Percentiles rank a stretch among this genome's conserved stretches.
These are phyloP conservation scores for Solanum pinnatisectum DNA, from an alignment of 257 asterid genomes.

Conservation along the genomic window DNA sequence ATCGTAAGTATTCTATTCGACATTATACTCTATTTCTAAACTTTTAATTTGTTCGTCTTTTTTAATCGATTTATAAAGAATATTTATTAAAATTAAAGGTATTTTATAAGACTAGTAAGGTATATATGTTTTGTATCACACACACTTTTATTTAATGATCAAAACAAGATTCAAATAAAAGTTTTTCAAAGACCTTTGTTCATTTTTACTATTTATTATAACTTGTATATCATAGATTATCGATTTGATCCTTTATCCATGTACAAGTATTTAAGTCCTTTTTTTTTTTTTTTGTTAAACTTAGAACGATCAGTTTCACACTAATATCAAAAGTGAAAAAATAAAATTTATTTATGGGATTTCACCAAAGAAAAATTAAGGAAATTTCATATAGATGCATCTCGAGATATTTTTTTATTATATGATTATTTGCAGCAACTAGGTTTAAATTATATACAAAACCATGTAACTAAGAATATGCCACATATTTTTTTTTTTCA, in stretches of 20 bases:
- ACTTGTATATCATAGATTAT: not conserved
- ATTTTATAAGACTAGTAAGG: no score
- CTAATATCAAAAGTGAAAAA: not conserved
- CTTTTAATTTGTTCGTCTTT: not conserved
- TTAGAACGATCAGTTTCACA: not conserved
- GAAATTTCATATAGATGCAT: not conserved
- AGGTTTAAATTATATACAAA: not conserved
- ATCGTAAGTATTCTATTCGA: not conserved
- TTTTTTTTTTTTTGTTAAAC: not conserved
- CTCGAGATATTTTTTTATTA: not conserved
- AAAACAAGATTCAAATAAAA: not conserved
- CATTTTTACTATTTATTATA: not conserved
- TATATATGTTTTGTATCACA: no score
- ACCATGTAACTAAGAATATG: conserved; percentile 14
- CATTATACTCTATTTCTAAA: not conserved
- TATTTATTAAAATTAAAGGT: no score
- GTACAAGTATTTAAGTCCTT: not conserved
- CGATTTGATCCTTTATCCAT: not conserved
- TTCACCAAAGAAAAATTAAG: not conserved
- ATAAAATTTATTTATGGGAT: not conserved
- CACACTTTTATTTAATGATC: not conserved
- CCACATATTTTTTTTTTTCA: conserved; percentile 2
- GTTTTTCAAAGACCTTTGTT: not conserved
- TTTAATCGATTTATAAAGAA: not conserved
- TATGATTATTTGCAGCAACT: not conserved